Percentiles rank a stretch among this genome's conserved stretches.
Conservation (phyloP, 2,329 filamentous ascomycete genomes). For the Tolypocladium inflatum region DNA sequence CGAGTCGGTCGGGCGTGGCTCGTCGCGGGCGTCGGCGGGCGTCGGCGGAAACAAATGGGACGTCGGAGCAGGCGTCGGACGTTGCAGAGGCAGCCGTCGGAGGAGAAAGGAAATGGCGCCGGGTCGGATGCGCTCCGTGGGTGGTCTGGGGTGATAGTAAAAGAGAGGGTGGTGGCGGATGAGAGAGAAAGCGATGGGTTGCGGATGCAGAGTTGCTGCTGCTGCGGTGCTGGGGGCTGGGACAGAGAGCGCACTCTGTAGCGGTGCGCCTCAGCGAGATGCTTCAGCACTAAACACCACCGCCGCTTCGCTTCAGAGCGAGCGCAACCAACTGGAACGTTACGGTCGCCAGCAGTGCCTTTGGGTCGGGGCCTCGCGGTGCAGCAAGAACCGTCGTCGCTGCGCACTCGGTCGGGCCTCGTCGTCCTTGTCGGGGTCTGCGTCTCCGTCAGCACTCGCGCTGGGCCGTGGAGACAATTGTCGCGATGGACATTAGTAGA, state of each 20-base stretch:
- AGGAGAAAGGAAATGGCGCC: not conserved
- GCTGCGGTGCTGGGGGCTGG: conserved; percentile 8
- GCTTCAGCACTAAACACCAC: conserved; percentile 3
- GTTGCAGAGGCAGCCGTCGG: not conserved
- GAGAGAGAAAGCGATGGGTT: conserved; percentile 5
- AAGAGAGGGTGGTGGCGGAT: conserved; percentile 5
- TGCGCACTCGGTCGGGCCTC: not conserved
- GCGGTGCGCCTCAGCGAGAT: not conserved
- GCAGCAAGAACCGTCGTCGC: too few relatives aligned
- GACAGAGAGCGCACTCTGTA: conserved; percentile 4
- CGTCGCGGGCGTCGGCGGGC: conserved; percentile 4
- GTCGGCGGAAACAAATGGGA: conserved; percentile 4
- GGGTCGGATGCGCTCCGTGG: conserved; percentile 2
- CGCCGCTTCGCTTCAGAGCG: not conserved
- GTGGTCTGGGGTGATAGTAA: conserved; percentile 6
- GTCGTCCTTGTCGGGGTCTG: conserved; percentile 2
- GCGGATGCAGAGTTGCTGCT: not conserved
- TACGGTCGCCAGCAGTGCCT: not conserved
- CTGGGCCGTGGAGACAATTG: conserved; percentile 14
- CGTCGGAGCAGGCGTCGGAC: not conserved
- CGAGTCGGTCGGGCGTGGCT: conserved; percentile 5
- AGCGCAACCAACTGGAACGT: not conserved
- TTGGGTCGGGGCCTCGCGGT: not conserved
- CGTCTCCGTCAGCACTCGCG: conserved; percentile 11
- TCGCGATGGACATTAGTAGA: conserved; percentile 13